Conservation (phyloP, 768 basidiomycete species). For the Lentinula aciculospora region DNA sequence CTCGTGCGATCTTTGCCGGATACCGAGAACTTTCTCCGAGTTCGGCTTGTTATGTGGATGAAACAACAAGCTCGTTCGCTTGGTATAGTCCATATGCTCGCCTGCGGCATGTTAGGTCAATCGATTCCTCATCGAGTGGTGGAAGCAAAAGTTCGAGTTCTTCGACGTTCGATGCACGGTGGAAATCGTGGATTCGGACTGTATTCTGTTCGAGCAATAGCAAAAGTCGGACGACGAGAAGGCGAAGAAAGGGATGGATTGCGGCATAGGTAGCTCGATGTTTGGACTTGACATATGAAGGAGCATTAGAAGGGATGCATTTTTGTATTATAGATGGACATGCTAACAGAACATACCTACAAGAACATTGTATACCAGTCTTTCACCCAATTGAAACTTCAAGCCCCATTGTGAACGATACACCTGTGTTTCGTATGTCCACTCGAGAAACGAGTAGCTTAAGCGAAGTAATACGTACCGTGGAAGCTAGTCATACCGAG, state of each 20-base stretch:
- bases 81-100: conserved; percentile 6
- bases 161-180: not conserved
- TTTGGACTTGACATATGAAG: not conserved
- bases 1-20: conserved; percentile 1
- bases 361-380: not conserved
- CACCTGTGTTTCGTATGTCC: too few species aligned
- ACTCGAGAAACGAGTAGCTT: too few species aligned
- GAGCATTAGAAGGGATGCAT: not conserved
- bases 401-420: too few species aligned
- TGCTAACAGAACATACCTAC: not conserved
- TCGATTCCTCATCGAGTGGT: not conserved
- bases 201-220: not conserved
- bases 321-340: not conserved
- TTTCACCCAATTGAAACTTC: too few species aligned
- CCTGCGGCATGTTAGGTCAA: not conserved
- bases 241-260: not conserved
- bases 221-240: not conserved
- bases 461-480: too few species aligned
- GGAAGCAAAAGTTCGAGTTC: not conserved
- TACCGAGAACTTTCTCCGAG: not conserved
- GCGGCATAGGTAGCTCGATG: not conserved
- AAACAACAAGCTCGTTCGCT: not conserved
- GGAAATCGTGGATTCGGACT: conserved; percentile 1
- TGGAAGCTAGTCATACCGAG: too few species aligned
- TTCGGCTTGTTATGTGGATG: not conserved